A percentile compares a stretch with the other conserved stretches of the same genome.
These are phyloP conservation scores for Acacia melanoxylon DNA, from an alignment of 306 rosid genomes.

Conservation along the genomic window DNA sequence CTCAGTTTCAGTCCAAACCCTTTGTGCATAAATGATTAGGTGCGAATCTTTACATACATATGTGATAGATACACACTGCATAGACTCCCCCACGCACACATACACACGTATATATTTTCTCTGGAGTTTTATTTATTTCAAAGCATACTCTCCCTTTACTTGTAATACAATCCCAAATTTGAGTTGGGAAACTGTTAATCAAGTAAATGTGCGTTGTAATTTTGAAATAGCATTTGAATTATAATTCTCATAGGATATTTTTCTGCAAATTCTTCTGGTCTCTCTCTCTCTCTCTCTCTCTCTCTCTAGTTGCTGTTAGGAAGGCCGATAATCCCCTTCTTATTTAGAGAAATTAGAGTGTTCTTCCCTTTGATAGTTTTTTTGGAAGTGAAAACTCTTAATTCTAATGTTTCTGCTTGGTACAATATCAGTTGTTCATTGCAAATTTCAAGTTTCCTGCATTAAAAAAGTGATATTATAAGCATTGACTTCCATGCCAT, in stretches of 20 bases:
- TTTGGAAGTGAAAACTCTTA: neutral
- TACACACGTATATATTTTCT: neutral
- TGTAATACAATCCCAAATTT: neutral
- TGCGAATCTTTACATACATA: slow-evolving; percentile 34
- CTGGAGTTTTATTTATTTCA: slow-evolving; percentile 13
- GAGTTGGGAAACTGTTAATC: slow-evolving; percentile 25
- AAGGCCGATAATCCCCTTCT: slow-evolving; percentile 17
- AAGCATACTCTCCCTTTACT: neutral
- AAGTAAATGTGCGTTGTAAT: neutral
- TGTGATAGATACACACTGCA: neutral
- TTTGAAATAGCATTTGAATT: slow-evolving; percentile 24
- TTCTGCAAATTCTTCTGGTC: slow-evolving; percentile 15
- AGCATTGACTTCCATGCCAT: neutral
- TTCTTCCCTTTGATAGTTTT: neutral
- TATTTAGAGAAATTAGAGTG: neutral
- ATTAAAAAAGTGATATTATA: neutral
- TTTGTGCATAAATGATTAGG: slow-evolving; percentile 93
- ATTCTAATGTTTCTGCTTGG: neutral
- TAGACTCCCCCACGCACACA: too few relatives aligned
- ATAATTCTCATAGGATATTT: slow-evolving; percentile 22
- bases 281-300: neutral
- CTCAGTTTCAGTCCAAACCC: slow-evolving; percentile 74
- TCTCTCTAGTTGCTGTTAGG: slow-evolving; percentile 13
- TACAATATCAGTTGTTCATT: neutral
- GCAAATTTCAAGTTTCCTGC: neutral